Base-by-base conservation (phyloP, 192 early-diverging fungal genomes). In the Powellomyces hirtus region DNA sequence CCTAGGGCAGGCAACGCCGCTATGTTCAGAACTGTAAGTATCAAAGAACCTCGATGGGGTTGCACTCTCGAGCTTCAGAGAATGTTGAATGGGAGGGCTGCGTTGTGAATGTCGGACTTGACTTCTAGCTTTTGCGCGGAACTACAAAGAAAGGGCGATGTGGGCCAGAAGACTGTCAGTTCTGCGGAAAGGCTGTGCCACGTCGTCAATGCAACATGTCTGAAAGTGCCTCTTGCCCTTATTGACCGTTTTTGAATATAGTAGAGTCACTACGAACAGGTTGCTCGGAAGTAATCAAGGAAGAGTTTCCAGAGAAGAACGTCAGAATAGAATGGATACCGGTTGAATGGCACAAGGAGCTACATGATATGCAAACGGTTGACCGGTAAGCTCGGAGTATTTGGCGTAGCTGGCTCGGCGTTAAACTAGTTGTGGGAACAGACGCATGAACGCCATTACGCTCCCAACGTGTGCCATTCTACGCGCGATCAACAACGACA, bases 401-500 rank as follows among this genome's bases (percentile, higher is more conserved):
- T 22, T 49, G 20, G 18, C 10, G 10, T 42, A 13, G 8, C 40
- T 42, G 8, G 40, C 18, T 18, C 10, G 18, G 40, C 40, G 58
- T 34, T 59, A 35, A 42, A 11, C 26, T 14, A 16, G n/a, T 49
- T 14, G 46, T 49, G 11, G 5, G 26, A 24, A 31, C 38, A 61
- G 44, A 8, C 71, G 62, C 34, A 83, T 83, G 68, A 55, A 72
- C n/a, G 22, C 66, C 34, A 70, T 82, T 20, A 82, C 77, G 1
- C 66, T 79, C 3, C 80, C 77, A 10, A 82, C 80, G 6, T 77
- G 75, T 45, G 64, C 80, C 5, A 57, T 78, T 22, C 66, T 82
- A 2, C 71, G 80, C 11, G 49, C 62, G n/a, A 76, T 78, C 64
- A 73, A 74, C 72, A 83, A 83, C 52, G 78, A 83, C 50, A 78